Evolutionary conservation across 2,329 filamentous ascomycete genomes (phyloP), one percentile per base, ranked within the genome.

Genomic region (Alternaria tenuissima): DNA sequence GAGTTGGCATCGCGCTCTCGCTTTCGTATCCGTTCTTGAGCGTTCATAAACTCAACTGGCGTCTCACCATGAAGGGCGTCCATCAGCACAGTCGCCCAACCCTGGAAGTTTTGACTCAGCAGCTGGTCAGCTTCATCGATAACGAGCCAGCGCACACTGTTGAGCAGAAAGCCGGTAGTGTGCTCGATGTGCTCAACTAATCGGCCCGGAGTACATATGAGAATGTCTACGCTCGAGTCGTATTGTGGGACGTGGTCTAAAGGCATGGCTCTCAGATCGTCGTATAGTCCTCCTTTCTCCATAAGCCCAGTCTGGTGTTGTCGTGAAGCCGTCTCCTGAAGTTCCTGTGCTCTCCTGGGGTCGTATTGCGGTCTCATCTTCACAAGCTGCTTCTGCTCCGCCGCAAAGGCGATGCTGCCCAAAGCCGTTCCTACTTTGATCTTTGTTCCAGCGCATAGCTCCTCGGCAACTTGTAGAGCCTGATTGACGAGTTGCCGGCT

Each of bases 111-210:
- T 76, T 98, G 92, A 43, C 94, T 91, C 6, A 98, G 85, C 12
- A 98, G 82, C 74, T 95, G 93, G 78, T 98, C 94, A 11, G 94
- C 95, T 79, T 98, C 94, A 71, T 98, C 94, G 46, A 97, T 91
- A 3, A 97, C 87, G 0, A 98, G 83, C 93, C 94, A 98, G 62
- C 91, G 87, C 5, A 97, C 83, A 73, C 91, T 85, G 57, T 91
- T 87, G 22, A 98, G 83, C 0, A 85, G 87, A 76, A 98, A 97
- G 0, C 93, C 93, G 3, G 88, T 87, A 0, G 94, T 98, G 61
- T 89, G 89, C 64, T 90, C 89, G 52, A 97, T 85, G 77, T 98
- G 94, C 70, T 98, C 94, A 4, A 98, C 93, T 1, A 98, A 86
- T 64, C 94, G 88, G 61, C 95, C 95, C 0, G 94, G 94, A 0